These are phyloP conservation scores for Sonneratia caseolaris DNA, from an alignment of 345 rosid genomes.

Conservation along the genomic window DNA sequence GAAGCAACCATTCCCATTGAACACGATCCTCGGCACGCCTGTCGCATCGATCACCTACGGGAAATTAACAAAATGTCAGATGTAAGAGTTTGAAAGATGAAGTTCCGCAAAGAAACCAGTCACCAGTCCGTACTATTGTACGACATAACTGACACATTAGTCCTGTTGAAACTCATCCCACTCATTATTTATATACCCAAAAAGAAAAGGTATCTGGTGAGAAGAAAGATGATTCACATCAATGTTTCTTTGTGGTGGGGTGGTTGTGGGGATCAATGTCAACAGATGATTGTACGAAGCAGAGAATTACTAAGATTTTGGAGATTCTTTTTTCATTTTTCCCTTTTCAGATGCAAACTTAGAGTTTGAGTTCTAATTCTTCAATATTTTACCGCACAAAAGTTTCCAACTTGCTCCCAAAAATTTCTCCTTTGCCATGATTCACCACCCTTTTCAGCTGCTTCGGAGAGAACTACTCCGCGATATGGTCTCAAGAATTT, in stretches of 20 bases:
- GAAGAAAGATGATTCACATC: too few species aligned
- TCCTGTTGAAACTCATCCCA: background rate
- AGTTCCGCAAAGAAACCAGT: too few species aligned
- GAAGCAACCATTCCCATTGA: constrained; percentile 34
- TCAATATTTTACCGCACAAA: too few species aligned
- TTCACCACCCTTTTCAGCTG: background rate
- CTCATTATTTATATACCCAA: background rate
- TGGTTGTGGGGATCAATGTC: background rate
- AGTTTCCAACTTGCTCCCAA: background rate
- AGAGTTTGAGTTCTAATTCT: background rate
- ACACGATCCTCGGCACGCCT: constrained; percentile 29
- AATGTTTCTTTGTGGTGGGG: too few species aligned
- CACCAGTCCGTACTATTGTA: background rate
- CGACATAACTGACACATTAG: background rate
- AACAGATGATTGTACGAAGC: background rate
- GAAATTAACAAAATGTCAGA: background rate
- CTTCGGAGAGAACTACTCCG: background rate
- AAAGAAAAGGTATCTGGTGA: too few species aligned
- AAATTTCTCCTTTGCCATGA: background rate
- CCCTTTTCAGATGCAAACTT: too few species aligned
- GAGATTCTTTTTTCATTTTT: too few species aligned
- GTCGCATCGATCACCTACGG: constrained; percentile 14
- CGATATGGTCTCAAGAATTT: background rate
- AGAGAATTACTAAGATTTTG: background rate
- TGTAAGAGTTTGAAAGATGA: background rate